A percentile compares a stretch with the other conserved stretches of the same genome.
These are phyloP conservation scores for Cercospora sojina DNA, from an alignment of 2,329 filamentous ascomycete species.

Conservation along the genomic window DNA sequence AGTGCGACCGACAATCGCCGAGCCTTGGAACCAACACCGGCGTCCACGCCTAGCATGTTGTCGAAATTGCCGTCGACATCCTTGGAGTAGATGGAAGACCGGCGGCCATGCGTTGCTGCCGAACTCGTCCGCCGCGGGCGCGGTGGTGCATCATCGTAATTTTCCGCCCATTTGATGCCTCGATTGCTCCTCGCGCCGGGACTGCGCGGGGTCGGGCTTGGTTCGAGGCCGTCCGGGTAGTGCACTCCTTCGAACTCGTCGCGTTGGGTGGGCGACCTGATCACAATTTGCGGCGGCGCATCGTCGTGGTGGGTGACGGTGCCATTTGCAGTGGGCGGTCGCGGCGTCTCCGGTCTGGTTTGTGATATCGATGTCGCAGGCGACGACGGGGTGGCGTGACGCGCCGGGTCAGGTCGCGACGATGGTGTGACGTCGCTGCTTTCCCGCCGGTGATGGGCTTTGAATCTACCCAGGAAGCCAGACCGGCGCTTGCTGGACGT, in stretches of 20 bases:
- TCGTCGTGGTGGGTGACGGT: not conserved
- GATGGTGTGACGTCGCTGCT: conserved; percentile 17
- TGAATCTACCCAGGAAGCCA: conserved; percentile 24
- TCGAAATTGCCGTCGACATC: conserved; percentile 29
- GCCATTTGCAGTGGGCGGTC: conserved; percentile 14
- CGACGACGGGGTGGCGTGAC: conserved; percentile 3
- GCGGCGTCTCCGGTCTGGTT: conserved; percentile 1
- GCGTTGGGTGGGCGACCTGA: conserved; percentile 17
- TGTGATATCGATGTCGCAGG: not conserved
- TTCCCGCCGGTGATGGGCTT: conserved; percentile 20
- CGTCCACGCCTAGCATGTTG: conserved; percentile 34
- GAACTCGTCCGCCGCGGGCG: conserved; percentile 31
- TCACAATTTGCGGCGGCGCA: conserved; percentile 13
- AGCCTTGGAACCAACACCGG: conserved; percentile 39
- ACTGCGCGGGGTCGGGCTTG: conserved; percentile 19
- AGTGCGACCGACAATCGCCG: conserved; percentile 36
- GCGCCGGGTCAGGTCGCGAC: conserved; percentile 9
- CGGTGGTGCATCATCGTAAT: conserved; percentile 15
- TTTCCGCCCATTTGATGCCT: conserved; percentile 29
- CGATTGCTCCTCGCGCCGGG: conserved; percentile 21
- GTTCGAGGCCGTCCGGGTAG: conserved; percentile 24
- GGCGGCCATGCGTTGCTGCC: conserved; percentile 30
- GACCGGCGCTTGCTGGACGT: conserved; percentile 22
- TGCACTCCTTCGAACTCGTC: conserved; percentile 19
- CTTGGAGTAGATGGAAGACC: conserved; percentile 37